Evolutionary conservation across 2,329 filamentous ascomycete species (phyloP).

Genomic region (Paecilomyces niveus): DNA sequence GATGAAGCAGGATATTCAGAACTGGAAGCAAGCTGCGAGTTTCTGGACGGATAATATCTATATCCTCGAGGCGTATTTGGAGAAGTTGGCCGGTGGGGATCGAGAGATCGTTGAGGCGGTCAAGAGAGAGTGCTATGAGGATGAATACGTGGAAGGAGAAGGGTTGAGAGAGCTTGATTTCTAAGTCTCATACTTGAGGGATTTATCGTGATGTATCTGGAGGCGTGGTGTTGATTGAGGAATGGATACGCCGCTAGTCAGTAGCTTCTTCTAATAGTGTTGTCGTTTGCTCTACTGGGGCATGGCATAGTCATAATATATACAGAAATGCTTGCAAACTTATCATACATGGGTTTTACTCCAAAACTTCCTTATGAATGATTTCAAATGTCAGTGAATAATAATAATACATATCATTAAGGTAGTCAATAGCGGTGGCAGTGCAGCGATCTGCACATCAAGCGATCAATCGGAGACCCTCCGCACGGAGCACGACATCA

Average conservation of each 20-base stretch:
- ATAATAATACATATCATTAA: background rate
- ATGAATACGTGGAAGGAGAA: constrained; percentile 49
- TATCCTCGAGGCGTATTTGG: constrained; percentile 34
- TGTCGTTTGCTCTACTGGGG: too few relatives aligned
- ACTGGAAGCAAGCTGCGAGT: constrained; percentile 23
- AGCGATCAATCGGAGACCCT: background rate
- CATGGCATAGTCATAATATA: too few relatives aligned
- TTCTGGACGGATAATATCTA: constrained; percentile 41
- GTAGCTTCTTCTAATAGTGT: too few relatives aligned
- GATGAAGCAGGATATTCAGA: constrained; percentile 26
- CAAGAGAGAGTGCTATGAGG: constrained; percentile 43
- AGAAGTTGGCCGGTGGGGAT: constrained; percentile 34
- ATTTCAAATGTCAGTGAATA: background rate
- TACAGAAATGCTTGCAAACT: too few relatives aligned
- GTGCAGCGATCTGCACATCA: background rate
- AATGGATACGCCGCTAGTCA: too few relatives aligned
- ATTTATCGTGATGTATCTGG: background rate
- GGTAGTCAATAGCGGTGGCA: background rate
- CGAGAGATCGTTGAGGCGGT: constrained; percentile 37
- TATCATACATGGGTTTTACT: too few relatives aligned
- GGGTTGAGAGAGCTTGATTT: constrained; percentile 37
- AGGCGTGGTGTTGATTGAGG: too few relatives aligned
- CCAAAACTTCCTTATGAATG: background rate
- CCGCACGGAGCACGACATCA: background rate
- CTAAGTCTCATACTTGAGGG: background rate